Base-by-base conservation (phyloP, 108 stramenopile genomes). In the Stephanodiscus triporus region DNA sequence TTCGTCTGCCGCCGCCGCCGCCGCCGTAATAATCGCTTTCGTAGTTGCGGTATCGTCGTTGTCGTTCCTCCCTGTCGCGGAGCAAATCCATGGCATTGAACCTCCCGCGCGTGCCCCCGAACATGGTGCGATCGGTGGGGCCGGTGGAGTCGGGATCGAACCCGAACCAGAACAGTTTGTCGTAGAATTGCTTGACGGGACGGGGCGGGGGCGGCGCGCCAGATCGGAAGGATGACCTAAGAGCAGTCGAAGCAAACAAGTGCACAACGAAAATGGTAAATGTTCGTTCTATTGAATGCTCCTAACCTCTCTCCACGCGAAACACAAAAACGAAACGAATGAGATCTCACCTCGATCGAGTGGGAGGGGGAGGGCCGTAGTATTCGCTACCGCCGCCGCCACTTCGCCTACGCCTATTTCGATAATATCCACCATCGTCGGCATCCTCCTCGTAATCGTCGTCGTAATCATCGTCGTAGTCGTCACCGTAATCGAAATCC, bases 21-120 rank as follows among this genome's bases (percentile, higher is more conserved):
- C 60, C 22, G 36, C 37, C 60, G n/a, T 59, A 32, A 16, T 45
- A 45, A 17, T 45, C 43, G 43, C 16, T 14, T 3, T 16, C 43
- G 43, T 45, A 45, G 23, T 6, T 34, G 37, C 60, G 36, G 37
- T 42, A 38, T 2, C 38, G 17, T 23, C 59, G 57, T 48, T 73
- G 75, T 22, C 79, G 51, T 55, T 70, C 71, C 27, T 76, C 82
- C 40, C 78, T 54, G 63, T 85, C 77, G 22, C 82, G 63, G 6
- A 89, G 64, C 38, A 81, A 83, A 17, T 75, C 76, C 37, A 92
- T 47, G 9, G 87, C 93, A 68, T 91, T 89, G 66, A 94, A 94
- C 62, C 90, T 94, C 4, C 93, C 93, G 29, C 86, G 84, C 47
- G 92, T 91, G 6, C 90, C 92, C 19, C 92, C 92, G 74, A 94